phyloP scores from a whole-genome alignment of 2,329 filamentous ascomycete genomes.

The Raffaelea ambrosiae region DNA sequence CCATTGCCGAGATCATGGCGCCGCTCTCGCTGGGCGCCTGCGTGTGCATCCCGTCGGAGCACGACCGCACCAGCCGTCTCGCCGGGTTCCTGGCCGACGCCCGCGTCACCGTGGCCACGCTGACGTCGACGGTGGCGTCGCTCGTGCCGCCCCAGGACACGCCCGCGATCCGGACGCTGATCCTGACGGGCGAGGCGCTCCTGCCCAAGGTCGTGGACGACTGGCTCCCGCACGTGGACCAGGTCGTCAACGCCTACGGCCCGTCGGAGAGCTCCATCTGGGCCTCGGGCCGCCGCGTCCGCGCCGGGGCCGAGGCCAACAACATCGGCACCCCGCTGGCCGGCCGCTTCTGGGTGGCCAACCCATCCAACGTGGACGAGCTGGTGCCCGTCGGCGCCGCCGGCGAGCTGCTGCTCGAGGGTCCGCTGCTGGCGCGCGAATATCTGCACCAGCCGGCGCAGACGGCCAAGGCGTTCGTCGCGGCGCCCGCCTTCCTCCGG shows the following conservation, averaged over 20 bases:
- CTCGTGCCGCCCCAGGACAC: constrained; percentile 40
- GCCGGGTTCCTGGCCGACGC: not conserved
- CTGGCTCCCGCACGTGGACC: constrained; percentile 35
- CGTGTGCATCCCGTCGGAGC: constrained; percentile 41
- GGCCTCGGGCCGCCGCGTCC: constrained; percentile 41
- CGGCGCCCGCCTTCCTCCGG: no score
- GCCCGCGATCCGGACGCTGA: constrained; percentile 30
- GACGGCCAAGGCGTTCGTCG: constrained; percentile 5
- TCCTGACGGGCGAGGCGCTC: constrained; percentile 28
- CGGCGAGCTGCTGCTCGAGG: constrained; percentile 53
- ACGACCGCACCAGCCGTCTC: not conserved
- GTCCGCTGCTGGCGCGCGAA: constrained; percentile 36
- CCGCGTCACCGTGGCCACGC: constrained; percentile 35
- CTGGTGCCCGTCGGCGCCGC: constrained; percentile 45
- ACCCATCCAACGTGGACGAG: constrained; percentile 38
- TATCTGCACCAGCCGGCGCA: constrained; percentile 8
- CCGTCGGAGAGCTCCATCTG: constrained; percentile 35
- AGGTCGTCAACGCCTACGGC: constrained; percentile 44
- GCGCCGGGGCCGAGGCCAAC: constrained; percentile 24
- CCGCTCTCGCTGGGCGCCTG: constrained; percentile 49
- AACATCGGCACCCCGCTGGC: constrained; percentile 37
- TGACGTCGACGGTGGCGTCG: constrained; percentile 26
- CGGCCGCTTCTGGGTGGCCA: constrained; percentile 45
- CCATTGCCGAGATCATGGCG: constrained; percentile 44
- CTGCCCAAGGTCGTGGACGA: constrained; percentile 31